Conservation (phyloP, 495 filamentous ascomycete genomes). For the Rhypophila decipiens region DNA sequence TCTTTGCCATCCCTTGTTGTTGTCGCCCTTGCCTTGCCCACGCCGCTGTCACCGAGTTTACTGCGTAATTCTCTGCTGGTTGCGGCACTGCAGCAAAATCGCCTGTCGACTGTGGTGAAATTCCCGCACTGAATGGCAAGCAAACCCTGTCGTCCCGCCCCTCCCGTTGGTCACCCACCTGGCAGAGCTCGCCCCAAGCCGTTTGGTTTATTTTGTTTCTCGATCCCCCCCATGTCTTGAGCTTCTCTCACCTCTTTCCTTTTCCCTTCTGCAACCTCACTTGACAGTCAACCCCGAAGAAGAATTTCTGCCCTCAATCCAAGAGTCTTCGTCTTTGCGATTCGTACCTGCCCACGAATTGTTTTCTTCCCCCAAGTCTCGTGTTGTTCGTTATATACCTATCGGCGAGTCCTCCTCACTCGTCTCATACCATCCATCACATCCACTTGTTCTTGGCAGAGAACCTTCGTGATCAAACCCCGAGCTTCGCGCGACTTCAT, state of each 20-base stretch:
- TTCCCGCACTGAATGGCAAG: slow-evolving; percentile 14
- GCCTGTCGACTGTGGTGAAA: slow-evolving; percentile 10
- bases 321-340: slow-evolving; percentile 11
- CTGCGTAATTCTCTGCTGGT: too few relatives aligned
- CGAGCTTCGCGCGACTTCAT: background rate
- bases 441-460: background rate
- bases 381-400: slow-evolving; percentile 23
- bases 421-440: background rate
- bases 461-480: background rate
- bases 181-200: slow-evolving; percentile 16
- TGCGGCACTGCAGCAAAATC: too few relatives aligned
- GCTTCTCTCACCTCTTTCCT: slow-evolving; percentile 10
- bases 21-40: too few relatives aligned
- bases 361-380: slow-evolving; percentile 16
- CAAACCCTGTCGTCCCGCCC: background rate
- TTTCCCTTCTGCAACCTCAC: slow-evolving; percentile 25
- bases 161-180: background rate
- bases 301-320: slow-evolving; percentile 13
- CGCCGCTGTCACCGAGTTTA: too few relatives aligned
- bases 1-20: too few relatives aligned
- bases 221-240: background rate
- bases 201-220: slow-evolving; percentile 3
- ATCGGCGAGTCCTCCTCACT: too few relatives aligned
- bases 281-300: slow-evolving; percentile 14
- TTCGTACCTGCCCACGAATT: background rate